Evolutionary conservation across 305 asterid species (phyloP), one percentile per base, ranked within the genome.

Genomic region (Ilex paraguariensis): DNA sequence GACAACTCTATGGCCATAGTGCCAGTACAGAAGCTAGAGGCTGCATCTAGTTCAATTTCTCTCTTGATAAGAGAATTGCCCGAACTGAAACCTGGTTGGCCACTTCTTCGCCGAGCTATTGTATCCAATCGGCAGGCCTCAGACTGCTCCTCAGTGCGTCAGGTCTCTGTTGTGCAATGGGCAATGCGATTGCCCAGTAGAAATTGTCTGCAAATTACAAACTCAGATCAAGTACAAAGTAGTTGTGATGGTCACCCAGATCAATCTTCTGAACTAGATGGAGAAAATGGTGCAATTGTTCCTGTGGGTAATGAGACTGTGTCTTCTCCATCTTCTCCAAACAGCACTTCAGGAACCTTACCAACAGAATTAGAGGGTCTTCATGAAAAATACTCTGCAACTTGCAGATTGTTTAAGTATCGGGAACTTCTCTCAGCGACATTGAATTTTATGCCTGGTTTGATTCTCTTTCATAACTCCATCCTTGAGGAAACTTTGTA

Each of bases 91-190:
- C 96, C 95, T 13, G 98, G 98, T 54, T 92, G 97, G 98, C 97
- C 98, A 0, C 87, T 92, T 65, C 98, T 92, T 59, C 82, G 83
- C 70, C 86, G 75, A 48, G 77, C 86, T 51, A 62, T 81, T 13
- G 42, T 77, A 16, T 64, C 83, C 12, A 81, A 75, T 66, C 63
- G 63, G 52, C 77, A 49, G 14, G 48, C 76, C 17, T 56, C 79
- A 8, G 61, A 62, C 60, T 73, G 60, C 67, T 73, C 79, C 14
- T 67, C 76, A 10, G 65, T 69, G 67, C 74, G 81, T 60, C 81
- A 82, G 65, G 74, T 87, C 32, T 90, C 98, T 9, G 98, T 90
- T 51, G 96, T 92, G 46, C 90, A 89, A 67, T 92, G 97, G 98
- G 98, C 90, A 16, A 66, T 92, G 87, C 70, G 81, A 21, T 61